phyloP scores from a whole-genome alignment of 306 rosid genomes.

The Acacia confusa region DNA sequence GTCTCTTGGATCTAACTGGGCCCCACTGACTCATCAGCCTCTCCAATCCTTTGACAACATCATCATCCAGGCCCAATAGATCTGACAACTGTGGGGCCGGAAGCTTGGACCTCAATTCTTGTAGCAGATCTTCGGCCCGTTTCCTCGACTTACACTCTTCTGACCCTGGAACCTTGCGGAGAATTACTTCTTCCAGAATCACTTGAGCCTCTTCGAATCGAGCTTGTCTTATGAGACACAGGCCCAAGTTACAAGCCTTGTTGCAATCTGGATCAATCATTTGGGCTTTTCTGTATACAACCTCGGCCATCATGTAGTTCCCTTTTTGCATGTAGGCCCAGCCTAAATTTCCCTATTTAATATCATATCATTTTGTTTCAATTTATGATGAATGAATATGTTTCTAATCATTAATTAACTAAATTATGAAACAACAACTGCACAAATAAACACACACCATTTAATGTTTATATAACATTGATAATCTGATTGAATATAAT shows the following conservation, averaged over 20 bases:
- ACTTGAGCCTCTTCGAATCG: conserved; percentile 56
- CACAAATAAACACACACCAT: not conserved
- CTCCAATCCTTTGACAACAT: conserved; percentile 70
- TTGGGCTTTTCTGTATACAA: conserved; percentile 79
- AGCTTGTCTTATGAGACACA: conserved; percentile 69
- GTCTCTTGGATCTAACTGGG: conserved; percentile 76
- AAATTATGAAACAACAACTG: not conserved
- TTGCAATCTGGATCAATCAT: conserved; percentile 83
- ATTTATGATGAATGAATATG: not conserved
- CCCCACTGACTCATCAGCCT: conserved; percentile 64
- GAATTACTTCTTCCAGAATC: conserved; percentile 53
- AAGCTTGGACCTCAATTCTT: conserved; percentile 44
- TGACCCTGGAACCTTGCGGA: conserved; percentile 53
- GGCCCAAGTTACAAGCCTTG: conserved; percentile 90
- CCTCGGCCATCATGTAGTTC: conserved; percentile 75
- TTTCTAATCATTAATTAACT: not conserved
- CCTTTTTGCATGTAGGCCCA: conserved; percentile 95
- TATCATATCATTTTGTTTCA: not conserved
- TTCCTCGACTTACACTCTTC: conserved; percentile 54
- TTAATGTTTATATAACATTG: not conserved
- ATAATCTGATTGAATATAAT: not conserved
- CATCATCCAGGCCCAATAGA: conserved; percentile 62
- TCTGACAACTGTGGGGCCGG: conserved; percentile 28
- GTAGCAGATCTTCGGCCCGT: conserved; percentile 56
- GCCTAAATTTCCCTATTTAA: conserved; percentile 80